Evolutionary conservation across 352 stramenopile species (phyloP), one percentile per base, ranked within the genome.

Genomic region (Phytopythium oedochilum): DNA sequence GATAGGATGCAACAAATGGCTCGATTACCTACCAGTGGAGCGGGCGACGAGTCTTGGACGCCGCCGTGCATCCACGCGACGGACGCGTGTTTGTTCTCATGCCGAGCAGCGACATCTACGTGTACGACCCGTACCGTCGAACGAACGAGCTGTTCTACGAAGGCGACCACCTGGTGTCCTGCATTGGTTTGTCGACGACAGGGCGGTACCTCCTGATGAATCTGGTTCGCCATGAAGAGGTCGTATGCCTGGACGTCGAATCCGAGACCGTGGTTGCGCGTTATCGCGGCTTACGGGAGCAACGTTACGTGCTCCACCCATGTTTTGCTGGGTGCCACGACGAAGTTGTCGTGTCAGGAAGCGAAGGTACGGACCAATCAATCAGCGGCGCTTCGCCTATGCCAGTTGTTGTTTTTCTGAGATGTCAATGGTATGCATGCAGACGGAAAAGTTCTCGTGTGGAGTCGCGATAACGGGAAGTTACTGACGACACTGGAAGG

Each of bases 21-120:
- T 77, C 70, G 26, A 72, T 87, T 22, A 63, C 49, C 2, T 89
- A 89, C 28, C 79, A 89, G 35, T 92, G 83, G 83, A 73, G 74
- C 43, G 80, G 78, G 6, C 79, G 73, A 23, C 75, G 76, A 25
- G 60, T 86, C 10, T 54, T 92, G 20, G 78, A 90, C 40, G 58
- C 87, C 22, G 74, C 59, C 18, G 64, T 89, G n/a, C 73, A 88
- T 51, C 74, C 72, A 15, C 59, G 73, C 22, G 67, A 80, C 6
- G 75, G 64, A 43, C 70, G 74, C 20, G 59, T 85, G 31, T 88
- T 88, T 34, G 79, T 83, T 45, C 53, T 92, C 8, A 73, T 73
- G 40, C 76, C 78, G 17, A 64, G 71, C 23, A 61, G 61, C 45
- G 80, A 90, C 47, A 68, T 90, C 38, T 77, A 74, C 20, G 64